Evolutionary conservation across 2,329 filamentous ascomycete genomes (phyloP), one percentile per base, ranked within the genome.

Genomic region (Berkeleyomyces rouxiae): DNA sequence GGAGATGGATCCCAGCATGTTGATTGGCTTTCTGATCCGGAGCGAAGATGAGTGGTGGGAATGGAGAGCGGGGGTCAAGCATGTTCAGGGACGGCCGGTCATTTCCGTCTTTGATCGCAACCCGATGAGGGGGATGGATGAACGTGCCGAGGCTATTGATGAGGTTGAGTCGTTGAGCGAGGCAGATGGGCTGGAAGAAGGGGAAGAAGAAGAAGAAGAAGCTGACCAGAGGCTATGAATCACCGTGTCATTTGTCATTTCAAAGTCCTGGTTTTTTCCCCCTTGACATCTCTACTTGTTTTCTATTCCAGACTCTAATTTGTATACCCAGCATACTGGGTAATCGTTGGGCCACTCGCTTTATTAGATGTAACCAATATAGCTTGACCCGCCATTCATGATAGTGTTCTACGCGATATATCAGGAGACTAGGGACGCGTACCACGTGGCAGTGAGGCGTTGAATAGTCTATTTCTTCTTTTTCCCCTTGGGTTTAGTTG

Each of bases 1-100:
- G 64, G 91, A 97, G 70, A 93, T 99, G 88, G 93, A 99, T 69
- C 93, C 93, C 0, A 96, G 90, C 70, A 99, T 99, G 93, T 76
- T 99, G 49, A 88, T 99, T 67, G 92, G 90, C 3, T 97, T 97
- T 69, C 75, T 99, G 43, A 90, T 99, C 66, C 82, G 80, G 47
- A 83, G 88, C 64, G 85, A 92, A 68, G 80, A 85, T 51, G 93
- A 99, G 67, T 97, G 92, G 86, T 75, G 80, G 46, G 80, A 83
- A 61, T 97, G 91, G 91, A 86, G 88, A 69, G 77, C 81, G 64
- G 81, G 83, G n/a, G 79, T 95, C 2, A 83, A 83, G 67, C 82
- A 87, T 67, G 83, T 87, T 7, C 83, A 88, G 68, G 88, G 88
- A 31, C 96, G 95, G 72, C 79, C 84, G 5, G 88, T 99, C 61